Percentiles rank a stretch among this genome's conserved stretches.
Conservation (phyloP, 164 flowering plant species). For the Dillenia suffruticosa region DNA sequence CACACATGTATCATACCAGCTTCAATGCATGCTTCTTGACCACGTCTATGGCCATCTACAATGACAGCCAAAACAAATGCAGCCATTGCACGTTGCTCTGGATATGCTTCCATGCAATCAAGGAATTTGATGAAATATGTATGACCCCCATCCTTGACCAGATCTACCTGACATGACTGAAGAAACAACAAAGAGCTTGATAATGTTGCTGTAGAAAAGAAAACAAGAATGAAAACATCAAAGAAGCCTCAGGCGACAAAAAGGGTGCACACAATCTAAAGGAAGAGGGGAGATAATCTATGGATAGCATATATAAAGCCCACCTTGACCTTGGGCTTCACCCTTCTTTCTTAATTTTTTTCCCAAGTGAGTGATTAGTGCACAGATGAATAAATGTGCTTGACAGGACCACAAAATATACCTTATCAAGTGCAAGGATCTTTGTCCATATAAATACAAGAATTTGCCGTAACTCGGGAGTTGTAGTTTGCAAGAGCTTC, state of each 20-base stretch:
- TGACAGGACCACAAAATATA: conserved; percentile 13
- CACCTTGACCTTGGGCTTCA: no score
- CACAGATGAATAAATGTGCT: no score
- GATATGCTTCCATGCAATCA: conserved; percentile 85
- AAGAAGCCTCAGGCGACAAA: no score
- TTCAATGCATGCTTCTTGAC: conserved; percentile 89
- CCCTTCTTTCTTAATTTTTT: no score
- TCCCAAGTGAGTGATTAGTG: no score
- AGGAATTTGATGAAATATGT: conserved; percentile 87
- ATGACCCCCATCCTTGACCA: conserved; percentile 98
- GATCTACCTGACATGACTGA: conserved; percentile 98
- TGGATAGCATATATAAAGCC: no score
- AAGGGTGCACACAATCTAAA: no score
- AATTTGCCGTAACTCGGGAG: conserved; percentile 83
- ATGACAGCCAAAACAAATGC: conserved; percentile 98
- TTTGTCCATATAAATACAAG: conserved; percentile 99
- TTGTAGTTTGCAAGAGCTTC: conserved; percentile 86
- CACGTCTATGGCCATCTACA: conserved; percentile 84
- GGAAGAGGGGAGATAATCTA: no score
- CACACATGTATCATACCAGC: conserved; percentile 76
- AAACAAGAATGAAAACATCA: background rate
- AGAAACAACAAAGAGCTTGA: conserved; percentile 11
- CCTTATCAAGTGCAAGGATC: conserved; percentile 97
- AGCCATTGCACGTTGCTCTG: conserved; percentile 99
- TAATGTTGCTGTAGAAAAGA: background rate